Base-by-base conservation (phyloP, 2,329 filamentous ascomycete genomes). In the Claviceps maximensis region DNA sequence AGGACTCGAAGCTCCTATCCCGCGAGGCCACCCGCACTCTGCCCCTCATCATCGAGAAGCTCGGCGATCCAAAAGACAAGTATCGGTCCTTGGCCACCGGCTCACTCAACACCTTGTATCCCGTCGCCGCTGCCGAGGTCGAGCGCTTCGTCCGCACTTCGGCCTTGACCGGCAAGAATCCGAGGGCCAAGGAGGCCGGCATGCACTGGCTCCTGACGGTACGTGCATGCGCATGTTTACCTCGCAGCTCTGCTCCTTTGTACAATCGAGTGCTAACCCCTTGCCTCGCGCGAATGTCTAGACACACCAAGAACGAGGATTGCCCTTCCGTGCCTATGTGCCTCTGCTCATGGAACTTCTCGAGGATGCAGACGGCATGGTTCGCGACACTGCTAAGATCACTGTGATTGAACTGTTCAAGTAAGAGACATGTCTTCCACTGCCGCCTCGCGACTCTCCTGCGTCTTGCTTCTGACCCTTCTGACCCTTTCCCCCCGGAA, bases 41-140 rank as follows among this genome's bases (percentile, higher is more conserved):
- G 56, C 81, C 87, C 4, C 68, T 90, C 47, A 76, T 96, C 52
- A 73, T 89, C 53, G 91, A 96, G 54, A 87, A 89, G 67, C 78
- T 97, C 55, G 89, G 89, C 55, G 91, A 96, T 65, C 80, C 81
- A 58, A 91, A 91, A 67, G 90, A 96, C 64, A 90, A 89, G 67
- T 81, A 89, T 60, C 82, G 90, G 61, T 71, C 76, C 33, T 76
- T 90, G 54, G 87, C 89, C 17, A 74, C 82, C 46, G 85, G 89
- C 65, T 81, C 86, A 19, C 79, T 96, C 54, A 78, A 78, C 31
- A 93, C 93, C 51, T 74, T 96, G 54, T 93, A 87, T 72, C 76
- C 75, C 13, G 79, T 83, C 51, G 79, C 82, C 19, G 79, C 82
- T 2, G 66, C 72, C 45, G 89, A 95, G 55, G 86, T 91, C 42